Evolutionary conservation across 1,139 yeast species (phyloP), one percentile per base, ranked within the genome.

Genomic region (Candida tunisiensis): DNA sequence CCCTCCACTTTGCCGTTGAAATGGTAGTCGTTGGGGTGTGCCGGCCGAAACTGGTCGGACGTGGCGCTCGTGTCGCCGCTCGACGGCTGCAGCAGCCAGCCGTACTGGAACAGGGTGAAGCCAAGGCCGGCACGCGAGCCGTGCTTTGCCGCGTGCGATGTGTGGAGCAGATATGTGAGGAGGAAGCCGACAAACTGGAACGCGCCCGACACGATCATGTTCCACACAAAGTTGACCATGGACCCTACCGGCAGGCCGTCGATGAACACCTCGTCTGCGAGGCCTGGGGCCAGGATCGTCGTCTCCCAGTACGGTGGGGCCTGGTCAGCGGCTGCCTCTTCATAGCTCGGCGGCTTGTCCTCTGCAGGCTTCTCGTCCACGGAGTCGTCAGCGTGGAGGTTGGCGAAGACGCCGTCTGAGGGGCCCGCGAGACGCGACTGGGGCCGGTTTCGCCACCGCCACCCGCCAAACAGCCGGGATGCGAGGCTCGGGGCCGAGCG

Each of bases 261-360:
- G 22, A 91, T 85, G 50, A 82, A 82, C 22, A 88, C 74, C 49
- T 85, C 96, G 47, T 88, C 95, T 31, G 74, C 78, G 37, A 49
- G 42, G 33, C 83, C 82, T 11, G 85, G 82, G 1, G 92, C 70
- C 45, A 83, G 66, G 30, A 85, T 74, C 1, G 92, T 72, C 10
- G 83, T 69, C 49, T 91, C 98, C 93, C 95, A 91, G 50, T 91
- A 91, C 25, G 93, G 93, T 0, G 99, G 99, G 0, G 92, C 71
- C 14, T 92, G 69, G 49, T 88, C 99, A 3, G 88, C 79, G 0
- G 94, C 85, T 0, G 94, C 96, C 44, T 85, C 95, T 34, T 80
- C 94, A 51, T 91, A 88, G 0, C 91, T 62, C 2, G 98, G 98
- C n/a, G 95, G 93, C 28, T 61, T 60, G 25, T 60, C 60, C 29